Base-by-base conservation (phyloP, 75 land plant species). In the Pseudotsuga menziesii region DNA sequence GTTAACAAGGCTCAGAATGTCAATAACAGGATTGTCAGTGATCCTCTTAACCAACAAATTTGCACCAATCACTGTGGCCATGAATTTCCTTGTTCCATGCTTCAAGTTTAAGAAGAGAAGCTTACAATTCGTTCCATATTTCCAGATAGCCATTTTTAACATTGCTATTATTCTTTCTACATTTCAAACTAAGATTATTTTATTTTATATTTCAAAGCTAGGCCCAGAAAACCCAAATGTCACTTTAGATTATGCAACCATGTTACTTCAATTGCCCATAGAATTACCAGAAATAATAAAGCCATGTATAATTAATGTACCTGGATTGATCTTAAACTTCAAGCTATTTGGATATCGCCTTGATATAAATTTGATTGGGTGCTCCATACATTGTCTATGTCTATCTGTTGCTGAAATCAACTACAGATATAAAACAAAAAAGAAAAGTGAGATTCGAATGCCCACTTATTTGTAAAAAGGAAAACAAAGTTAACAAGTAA, bases 301-400 rank as follows among this genome's bases (percentile, higher is more conserved):
- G 3, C 56, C 8, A 27, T n/a, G 36, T 6, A 20, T 23, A 48
- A n/a, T 22, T 27, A 27, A 60, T 56, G 17, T 85, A 94, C 99
- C 97, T 83, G 93, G 89, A 77, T 93, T 96, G 52, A 96, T 94
- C 84, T 94, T 96, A 72, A 96, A 96, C 75, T 89, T 96, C 29
- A 88, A 82, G 16, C 72, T 29, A 77, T 86, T 80, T 67, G 91
- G 94, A 23, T 64, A 92, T 74, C 97, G 83, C 71, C 91, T 83
- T 17, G 85, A 87, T 29, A 91, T 90, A 75, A 93, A 96, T 74
- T 94, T 93, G 59, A 93, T 94, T n/a, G 99, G 99, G 84, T 93
- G 97, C 71, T 96, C 99, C 69, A 91, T 86, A 52, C 89, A 94
- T 58, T 86, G 94, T 78, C 90, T 91, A 73, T 91, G 94, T 61